Percentiles rank a stretch among this genome's conserved stretches.
Evolutionary conservation across 306 rosid genomes (phyloP).

Genomic region (Elaeagnus macrophylla): DNA sequence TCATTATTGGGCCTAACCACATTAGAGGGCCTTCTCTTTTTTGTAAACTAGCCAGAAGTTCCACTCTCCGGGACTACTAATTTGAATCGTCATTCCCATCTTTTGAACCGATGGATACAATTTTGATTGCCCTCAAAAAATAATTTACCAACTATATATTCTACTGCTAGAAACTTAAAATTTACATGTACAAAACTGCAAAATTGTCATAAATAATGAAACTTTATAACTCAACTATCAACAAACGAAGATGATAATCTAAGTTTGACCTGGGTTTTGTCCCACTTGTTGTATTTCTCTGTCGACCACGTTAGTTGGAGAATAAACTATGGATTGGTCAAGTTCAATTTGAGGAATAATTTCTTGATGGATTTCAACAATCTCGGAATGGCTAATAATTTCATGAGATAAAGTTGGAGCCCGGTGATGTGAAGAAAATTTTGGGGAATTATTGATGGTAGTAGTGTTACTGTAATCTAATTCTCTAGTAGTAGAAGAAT

Average conservation of each 20-base stretch:
- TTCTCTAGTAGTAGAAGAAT: slow-evolving; percentile 12
- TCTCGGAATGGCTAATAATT: slow-evolving; percentile 8
- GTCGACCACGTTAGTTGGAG: not conserved
- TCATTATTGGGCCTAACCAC: no score
- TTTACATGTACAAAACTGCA: no score
- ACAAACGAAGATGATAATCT: not conserved
- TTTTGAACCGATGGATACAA: no score
- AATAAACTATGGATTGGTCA: not conserved
- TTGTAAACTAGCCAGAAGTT: no score
- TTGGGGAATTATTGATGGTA: not conserved
- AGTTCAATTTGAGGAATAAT: slow-evolving; percentile 2
- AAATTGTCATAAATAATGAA: no score
- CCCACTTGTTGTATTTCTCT: slow-evolving; percentile 3
- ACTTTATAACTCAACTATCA: no score
- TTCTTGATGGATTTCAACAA: slow-evolving; percentile 14
- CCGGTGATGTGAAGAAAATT: slow-evolving; percentile 8
- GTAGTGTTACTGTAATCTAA: slow-evolving; percentile 1
- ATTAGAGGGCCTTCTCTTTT: no score
- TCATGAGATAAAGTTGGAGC: slow-evolving; percentile 7
- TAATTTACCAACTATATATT: no score
- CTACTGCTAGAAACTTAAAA: no score
- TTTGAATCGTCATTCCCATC: no score
- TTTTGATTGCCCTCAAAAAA: no score
- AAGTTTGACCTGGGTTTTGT: not conserved
- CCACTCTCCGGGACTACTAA: no score